Conservation (phyloP, 257 asterid species). For the Solanum paucissectum region DNA sequence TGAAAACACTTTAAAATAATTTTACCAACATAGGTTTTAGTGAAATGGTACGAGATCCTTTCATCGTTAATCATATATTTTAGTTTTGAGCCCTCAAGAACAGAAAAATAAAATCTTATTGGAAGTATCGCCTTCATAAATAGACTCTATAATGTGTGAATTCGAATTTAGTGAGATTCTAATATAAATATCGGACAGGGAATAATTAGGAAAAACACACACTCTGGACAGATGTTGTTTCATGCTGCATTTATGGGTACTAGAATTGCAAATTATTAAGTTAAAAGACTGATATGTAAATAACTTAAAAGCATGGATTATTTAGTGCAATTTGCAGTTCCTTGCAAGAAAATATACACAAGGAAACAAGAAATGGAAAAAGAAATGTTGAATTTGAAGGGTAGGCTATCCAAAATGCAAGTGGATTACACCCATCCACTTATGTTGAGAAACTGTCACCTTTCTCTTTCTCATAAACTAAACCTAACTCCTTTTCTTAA, state of each 20-base stretch:
- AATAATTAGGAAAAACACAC: background rate
- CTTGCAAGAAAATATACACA: background rate
- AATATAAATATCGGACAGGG: background rate
- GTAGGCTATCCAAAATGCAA: background rate
- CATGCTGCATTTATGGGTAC: background rate
- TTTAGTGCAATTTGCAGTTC: background rate
- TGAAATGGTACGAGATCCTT: background rate
- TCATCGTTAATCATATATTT: background rate
- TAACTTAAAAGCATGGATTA: background rate
- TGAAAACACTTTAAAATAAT: background rate
- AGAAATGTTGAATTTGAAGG: background rate
- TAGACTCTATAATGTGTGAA: background rate
- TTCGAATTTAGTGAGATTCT: background rate
- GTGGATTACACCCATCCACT: background rate
- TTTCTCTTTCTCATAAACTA: background rate
- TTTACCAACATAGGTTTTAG: background rate
- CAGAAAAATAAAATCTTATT: background rate
- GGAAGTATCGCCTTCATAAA: background rate
- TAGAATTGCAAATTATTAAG: background rate
- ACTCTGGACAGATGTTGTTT: background rate
- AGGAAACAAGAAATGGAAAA: background rate
- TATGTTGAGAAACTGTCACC: background rate
- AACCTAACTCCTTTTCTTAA: background rate
- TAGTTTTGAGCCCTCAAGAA: background rate
- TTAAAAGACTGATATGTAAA: background rate